A percentile compares a stretch with the other conserved stretches of the same genome.
These are phyloP conservation scores for Ascochyta viciae-villosae DNA, from an alignment of 2,329 filamentous ascomycete genomes.

Conservation along the genomic window DNA sequence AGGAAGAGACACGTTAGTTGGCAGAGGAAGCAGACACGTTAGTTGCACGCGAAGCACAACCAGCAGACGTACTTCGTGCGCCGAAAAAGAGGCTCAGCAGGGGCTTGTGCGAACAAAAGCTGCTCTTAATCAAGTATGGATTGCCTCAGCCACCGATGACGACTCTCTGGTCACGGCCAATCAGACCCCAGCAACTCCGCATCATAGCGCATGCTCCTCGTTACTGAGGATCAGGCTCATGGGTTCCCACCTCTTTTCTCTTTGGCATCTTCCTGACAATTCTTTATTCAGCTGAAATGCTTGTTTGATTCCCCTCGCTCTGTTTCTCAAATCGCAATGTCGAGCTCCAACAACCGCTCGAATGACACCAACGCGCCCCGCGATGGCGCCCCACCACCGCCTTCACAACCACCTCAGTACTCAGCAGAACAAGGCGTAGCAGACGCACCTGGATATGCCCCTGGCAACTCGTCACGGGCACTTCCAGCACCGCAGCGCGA, in stretches of 20 bases:
- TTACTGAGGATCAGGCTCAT: constrained; percentile 8
- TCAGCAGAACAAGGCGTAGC: constrained; percentile 13
- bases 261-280: neutral
- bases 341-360: constrained; percentile 28
- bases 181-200: constrained; percentile 9
- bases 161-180: constrained; percentile 8
- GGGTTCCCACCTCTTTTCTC: neutral
- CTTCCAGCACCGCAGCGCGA: constrained; percentile 2
- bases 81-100: neutral
- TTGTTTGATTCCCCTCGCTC: constrained; percentile 12
- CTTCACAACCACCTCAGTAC: constrained; percentile 23
- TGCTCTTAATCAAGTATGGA: too few relatives aligned
- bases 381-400: constrained; percentile 28
- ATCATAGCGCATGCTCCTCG: constrained; percentile 11
- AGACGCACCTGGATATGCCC: constrained; percentile 21
- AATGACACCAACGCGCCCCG: constrained; percentile 22
- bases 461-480: constrained; percentile 12
- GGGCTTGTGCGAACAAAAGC: neutral
- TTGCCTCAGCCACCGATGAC: constrained; percentile 16
- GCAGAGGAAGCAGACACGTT: neutral
- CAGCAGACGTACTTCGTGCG: neutral
- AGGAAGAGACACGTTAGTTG: too few relatives aligned
- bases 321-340: constrained; percentile 21
- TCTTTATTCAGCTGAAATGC: constrained; percentile 1
- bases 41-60: neutral